A percentile compares a stretch with the other conserved stretches of the same genome.
phyloP scores from a whole-genome alignment of 345 rosid species.

The Melaleuca quinquenervia region DNA sequence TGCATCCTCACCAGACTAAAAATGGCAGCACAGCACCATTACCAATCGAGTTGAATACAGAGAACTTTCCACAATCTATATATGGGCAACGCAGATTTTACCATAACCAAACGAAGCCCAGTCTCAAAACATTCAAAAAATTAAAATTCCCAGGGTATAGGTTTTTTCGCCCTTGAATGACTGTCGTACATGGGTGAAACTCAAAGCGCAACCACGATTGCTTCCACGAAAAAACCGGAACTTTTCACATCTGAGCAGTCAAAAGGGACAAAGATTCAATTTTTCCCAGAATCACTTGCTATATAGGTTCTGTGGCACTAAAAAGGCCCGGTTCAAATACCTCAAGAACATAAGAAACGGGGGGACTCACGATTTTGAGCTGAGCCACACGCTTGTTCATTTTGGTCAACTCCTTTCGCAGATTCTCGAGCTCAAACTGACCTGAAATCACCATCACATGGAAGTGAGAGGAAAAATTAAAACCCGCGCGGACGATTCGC shows the following conservation, averaged over 20 bases:
- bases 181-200: neutral
- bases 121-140: neutral
- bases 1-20: slow-evolving; percentile 42
- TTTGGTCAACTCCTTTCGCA: slow-evolving; percentile 59
- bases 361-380: slow-evolving; percentile 51
- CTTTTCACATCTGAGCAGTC: neutral
- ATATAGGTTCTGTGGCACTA: neutral
- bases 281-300: neutral
- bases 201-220: neutral
- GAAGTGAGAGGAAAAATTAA: neutral
- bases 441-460: slow-evolving; percentile 19
- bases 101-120: neutral
- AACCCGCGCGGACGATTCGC: neutral
- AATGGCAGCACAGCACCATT: neutral
- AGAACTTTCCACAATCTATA: neutral
- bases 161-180: neutral
- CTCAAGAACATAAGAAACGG: neutral
- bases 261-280: neutral
- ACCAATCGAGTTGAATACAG: neutral
- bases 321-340: neutral
- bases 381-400: slow-evolving; percentile 61
- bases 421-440: slow-evolving; percentile 55
- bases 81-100: neutral
- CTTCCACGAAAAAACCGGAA: neutral
- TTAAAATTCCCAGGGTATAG: neutral